Evolutionary conservation across 495 filamentous ascomycete species (phyloP), one percentile per base, ranked within the genome.

Genomic region (Tuber brumale): DNA sequence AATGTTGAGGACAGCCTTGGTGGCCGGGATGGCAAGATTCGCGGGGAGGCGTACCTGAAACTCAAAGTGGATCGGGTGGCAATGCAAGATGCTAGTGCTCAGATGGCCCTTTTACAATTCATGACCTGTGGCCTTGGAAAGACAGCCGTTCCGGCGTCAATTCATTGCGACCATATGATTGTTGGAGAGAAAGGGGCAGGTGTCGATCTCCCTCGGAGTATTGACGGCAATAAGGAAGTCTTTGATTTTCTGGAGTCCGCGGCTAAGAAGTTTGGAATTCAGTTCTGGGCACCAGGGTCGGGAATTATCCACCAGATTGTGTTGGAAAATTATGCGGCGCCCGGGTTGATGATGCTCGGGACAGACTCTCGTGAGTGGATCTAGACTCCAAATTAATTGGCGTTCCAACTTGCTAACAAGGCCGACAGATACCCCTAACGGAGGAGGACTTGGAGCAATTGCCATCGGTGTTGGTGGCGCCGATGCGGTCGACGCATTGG

Each of bases 131-230:
- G 92, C 76, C 87, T 98, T 31, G 91, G 92, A 41, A 91, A 91
- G 73, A 97, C 95, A 1, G 94, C 94, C n/a, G 94, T 98, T 44
- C 95, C 95, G 21, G 95, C 95, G 45, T 97, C 94, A 84, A 98
- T 98, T 76, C 95, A 99, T 86, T 99, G 95, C 83, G 95, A 99
- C 85, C 95, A 99, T 83, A 93, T 99, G 91, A 99, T 99, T 87
- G 95, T 98, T 71, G 95, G 95, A 78, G 89, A 93, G 82, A 90
- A 90, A 79, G 95, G 95, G 73, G 95, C 95, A 37, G 91, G 97
- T 82, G 89, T 90, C 43, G 95, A 99, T 86, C 85, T 99, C 46
- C 90, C 94, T 19, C 89, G 89, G 39, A 94, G 93, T 66, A 97
- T 99, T 73, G 87, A 91, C 85, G 92, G 93, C 51, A 99, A 99